Conservation (phyloP, 2,329 filamentous ascomycete species). For the Phialocephala subalpina region DNA sequence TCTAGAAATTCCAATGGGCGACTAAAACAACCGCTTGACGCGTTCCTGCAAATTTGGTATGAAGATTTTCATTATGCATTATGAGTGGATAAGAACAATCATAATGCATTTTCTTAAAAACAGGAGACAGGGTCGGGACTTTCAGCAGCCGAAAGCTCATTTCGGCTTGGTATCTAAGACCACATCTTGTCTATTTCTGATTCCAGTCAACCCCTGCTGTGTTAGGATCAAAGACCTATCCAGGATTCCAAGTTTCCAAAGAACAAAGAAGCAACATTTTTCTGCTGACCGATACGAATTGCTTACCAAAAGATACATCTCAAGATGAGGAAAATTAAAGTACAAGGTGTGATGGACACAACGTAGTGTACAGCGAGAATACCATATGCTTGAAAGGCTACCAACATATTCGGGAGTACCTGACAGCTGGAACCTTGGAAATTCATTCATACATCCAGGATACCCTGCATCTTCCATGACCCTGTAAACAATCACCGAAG, state of each 20-base stretch:
- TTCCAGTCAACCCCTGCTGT: background rate
- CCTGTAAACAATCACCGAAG: conserved; percentile 23
- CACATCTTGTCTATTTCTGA: conserved; percentile 15
- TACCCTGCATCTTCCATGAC: conserved; percentile 10
- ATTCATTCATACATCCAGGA: conserved; percentile 1
- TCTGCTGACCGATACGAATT: conserved; percentile 3
- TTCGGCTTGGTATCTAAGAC: conserved; percentile 10
- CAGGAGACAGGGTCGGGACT: background rate
- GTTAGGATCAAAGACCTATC: conserved; percentile 5
- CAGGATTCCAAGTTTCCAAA: conserved; percentile 9
- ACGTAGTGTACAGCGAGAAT: conserved; percentile 2
- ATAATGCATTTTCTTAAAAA: background rate
- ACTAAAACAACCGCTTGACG: conserved; percentile 27
- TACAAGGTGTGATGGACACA: background rate
- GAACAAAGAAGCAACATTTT: conserved; percentile 8
- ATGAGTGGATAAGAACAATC: background rate
- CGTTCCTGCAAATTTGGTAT: conserved; percentile 21
- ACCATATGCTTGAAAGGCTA: conserved; percentile 10
- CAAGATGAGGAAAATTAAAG: conserved; percentile 13
- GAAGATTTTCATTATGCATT: background rate
- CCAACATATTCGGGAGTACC: conserved; percentile 8
- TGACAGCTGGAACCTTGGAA: background rate
- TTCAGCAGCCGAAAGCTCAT: conserved; percentile 13
- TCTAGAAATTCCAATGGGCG: conserved; percentile 8
- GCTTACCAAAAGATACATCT: background rate